Percentiles rank a stretch among this genome's conserved stretches.
phyloP scores from a whole-genome alignment of 805 yeast species.

The Starmerella kuoi region DNA sequence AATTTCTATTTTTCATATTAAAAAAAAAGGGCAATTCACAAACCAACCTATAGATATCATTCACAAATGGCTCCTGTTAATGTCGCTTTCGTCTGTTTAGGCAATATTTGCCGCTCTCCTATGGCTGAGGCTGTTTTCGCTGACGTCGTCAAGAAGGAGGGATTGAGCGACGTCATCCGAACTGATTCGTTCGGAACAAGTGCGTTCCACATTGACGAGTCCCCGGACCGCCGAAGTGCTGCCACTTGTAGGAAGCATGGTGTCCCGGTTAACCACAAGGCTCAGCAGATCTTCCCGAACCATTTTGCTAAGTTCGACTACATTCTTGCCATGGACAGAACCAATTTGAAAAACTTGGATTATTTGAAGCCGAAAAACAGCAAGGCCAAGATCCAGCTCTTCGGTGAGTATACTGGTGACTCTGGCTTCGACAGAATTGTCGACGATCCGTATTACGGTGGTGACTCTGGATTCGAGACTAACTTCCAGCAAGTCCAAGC shows the following conservation, averaged over 20 bases:
- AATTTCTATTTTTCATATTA: too few relatives aligned
- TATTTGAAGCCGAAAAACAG: slow-evolving; percentile 40
- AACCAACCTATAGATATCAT: too few relatives aligned
- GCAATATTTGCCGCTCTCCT: slow-evolving; percentile 93
- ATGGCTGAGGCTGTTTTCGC: slow-evolving; percentile 94
- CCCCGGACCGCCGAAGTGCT: slow-evolving; percentile 66
- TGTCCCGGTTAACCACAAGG: slow-evolving; percentile 61
- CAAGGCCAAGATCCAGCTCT: slow-evolving; percentile 43
- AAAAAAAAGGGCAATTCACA: too few relatives aligned
- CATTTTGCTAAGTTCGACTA: slow-evolving; percentile 44
- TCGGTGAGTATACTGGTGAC: slow-evolving; percentile 71
- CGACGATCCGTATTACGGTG: slow-evolving; percentile 91
- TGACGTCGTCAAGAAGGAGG: slow-evolving; percentile 45
- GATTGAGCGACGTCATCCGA: slow-evolving; percentile 35
- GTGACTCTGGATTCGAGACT: slow-evolving; percentile 64
- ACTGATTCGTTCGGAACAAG: slow-evolving; percentile 81
- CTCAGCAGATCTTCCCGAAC: slow-evolving; percentile 71
- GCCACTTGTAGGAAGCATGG: slow-evolving; percentile 57
- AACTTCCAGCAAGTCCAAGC: slow-evolving; percentile 65
- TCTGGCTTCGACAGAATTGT: slow-evolving; percentile 43
- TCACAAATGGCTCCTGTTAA: slow-evolving; percentile 26
- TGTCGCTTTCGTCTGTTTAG: slow-evolving; percentile 84
- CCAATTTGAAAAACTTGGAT: slow-evolving; percentile 29
- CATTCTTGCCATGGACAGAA: slow-evolving; percentile 45
- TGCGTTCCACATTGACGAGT: slow-evolving; percentile 70